Conservation (phyloP, 2,329 filamentous ascomycete genomes). For the Periconia sp. region DNA sequence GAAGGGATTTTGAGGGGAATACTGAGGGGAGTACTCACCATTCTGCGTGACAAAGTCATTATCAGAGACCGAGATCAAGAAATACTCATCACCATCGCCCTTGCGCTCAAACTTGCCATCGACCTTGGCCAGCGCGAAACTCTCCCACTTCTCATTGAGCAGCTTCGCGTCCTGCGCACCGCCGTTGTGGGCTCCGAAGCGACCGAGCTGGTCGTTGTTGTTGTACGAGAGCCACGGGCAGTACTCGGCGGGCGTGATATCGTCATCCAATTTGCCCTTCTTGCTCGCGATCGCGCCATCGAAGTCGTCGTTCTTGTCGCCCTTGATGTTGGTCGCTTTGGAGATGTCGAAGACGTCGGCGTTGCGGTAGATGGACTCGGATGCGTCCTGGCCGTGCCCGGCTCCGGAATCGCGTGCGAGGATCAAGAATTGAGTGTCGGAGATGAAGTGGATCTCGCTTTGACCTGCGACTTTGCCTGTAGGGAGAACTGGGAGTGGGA, state of each 20-base stretch:
- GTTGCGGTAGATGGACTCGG: constrained; percentile 65
- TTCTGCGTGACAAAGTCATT: constrained; percentile 78
- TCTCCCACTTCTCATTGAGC: constrained; percentile 79
- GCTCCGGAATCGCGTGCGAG: constrained; percentile 64
- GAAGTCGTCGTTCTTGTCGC: constrained; percentile 37
- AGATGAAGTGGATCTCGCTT: constrained; percentile 68
- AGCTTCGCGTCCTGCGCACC: constrained; percentile 60
- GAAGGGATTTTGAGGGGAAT: not conserved
- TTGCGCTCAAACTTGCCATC: constrained; percentile 47
- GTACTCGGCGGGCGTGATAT: constrained; percentile 61
- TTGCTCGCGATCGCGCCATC: constrained; percentile 50
- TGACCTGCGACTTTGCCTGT: constrained; percentile 63
- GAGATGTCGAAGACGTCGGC: constrained; percentile 69
- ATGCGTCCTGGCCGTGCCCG: constrained; percentile 59
- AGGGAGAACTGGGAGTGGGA: constrained; percentile 63
- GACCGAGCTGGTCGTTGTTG: constrained; percentile 62
- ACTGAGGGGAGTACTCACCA: too few relatives aligned
- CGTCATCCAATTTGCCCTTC: constrained; percentile 56
- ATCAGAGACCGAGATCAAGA: constrained; percentile 67
- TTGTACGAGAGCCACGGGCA: constrained; percentile 72
- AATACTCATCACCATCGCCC: constrained; percentile 65
- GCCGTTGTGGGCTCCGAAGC: constrained; percentile 72
- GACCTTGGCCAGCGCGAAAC: constrained; percentile 61
- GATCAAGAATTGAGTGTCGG: constrained; percentile 65
- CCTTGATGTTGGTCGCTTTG: constrained; percentile 62